phyloP scores from a whole-genome alignment of 2,329 filamentous ascomycete genomes.

The Phialemonium atrogriseum region DNA sequence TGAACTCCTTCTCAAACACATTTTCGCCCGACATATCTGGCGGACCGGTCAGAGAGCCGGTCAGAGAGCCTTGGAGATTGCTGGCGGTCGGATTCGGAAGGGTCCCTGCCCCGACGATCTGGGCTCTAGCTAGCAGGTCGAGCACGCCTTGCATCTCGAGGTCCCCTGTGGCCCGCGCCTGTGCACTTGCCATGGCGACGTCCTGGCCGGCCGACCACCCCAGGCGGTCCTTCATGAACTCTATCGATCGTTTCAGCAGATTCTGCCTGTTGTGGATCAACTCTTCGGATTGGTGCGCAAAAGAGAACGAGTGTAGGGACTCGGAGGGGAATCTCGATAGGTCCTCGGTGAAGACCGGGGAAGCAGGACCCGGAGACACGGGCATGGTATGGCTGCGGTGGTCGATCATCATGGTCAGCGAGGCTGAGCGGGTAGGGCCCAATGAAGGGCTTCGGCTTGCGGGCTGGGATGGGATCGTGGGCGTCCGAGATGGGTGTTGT shows the following conservation, averaged over 20 bases:
- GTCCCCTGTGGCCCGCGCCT: constrained; percentile 75
- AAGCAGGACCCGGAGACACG: constrained; percentile 54
- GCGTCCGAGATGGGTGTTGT: constrained; percentile 62
- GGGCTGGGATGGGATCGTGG: constrained; percentile 51
- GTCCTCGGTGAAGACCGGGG: constrained; percentile 78
- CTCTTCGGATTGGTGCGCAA: constrained; percentile 91
- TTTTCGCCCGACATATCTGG: constrained; percentile 66
- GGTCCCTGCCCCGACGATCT: constrained; percentile 64
- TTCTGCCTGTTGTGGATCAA: constrained; percentile 86
- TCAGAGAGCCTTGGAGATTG: too few species aligned
- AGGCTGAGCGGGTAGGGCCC: constrained; percentile 57
- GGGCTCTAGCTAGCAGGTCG: constrained; percentile 75
- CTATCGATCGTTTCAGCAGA: constrained; percentile 84
- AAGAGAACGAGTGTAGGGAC: constrained; percentile 96
- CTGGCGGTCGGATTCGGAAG: constrained; percentile 38
- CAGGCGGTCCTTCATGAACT: constrained; percentile 91
- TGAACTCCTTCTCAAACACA: constrained; percentile 77
- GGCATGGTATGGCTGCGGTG: constrained; percentile 37
- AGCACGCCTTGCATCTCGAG: constrained; percentile 84
- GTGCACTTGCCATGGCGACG: constrained; percentile 70
- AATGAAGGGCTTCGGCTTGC: constrained; percentile 53
- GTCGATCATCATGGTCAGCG: constrained; percentile 59
- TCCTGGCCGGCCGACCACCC: constrained; percentile 66
- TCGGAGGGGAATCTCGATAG: constrained; percentile 88
- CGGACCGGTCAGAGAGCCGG: constrained; percentile 72